A percentile compares a stretch with the other conserved stretches of the same genome.
These are phyloP conservation scores for Tinospora cordifolia DNA, from an alignment of 164 flowering plant genomes.

Conservation along the genomic window DNA sequence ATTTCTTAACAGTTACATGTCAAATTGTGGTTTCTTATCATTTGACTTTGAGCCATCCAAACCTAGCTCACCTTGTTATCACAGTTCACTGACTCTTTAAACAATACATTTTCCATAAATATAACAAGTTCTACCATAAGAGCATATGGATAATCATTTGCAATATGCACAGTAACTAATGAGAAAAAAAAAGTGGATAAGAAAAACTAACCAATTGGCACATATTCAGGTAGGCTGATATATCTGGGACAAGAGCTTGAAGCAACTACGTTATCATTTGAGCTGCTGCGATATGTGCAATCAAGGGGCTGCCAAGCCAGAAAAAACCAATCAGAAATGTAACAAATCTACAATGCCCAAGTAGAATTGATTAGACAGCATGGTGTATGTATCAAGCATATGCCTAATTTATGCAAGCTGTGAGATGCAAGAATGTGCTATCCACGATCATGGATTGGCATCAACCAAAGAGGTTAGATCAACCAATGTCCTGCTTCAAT, in stretches of 20 bases:
- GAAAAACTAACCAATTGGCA: conserved; percentile 4
- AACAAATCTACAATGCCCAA: neutral
- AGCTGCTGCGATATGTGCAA: conserved; percentile 26
- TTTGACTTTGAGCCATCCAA: no score
- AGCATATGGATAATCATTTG: no score
- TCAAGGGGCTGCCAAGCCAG: conserved; percentile 54
- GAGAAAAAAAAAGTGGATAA: neutral
- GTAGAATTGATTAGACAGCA: neutral
- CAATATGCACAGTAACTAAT: no score
- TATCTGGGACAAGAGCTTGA: conserved; percentile 52
- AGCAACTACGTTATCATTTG: conserved; percentile 11
- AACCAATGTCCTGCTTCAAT: neutral
- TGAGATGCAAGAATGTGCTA: neutral
- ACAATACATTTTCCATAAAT: no score
- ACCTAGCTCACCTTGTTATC: no score
- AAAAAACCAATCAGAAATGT: conserved; percentile 7
- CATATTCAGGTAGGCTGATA: conserved; percentile 43
- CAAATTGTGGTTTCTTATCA: no score
- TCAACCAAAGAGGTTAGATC: neutral
- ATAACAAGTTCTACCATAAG: no score
- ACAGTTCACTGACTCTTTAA: no score
- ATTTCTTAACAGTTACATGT: no score
- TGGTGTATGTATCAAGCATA: neutral
- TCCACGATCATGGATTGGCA: neutral
- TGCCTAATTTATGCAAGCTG: neutral